phyloP scores from a whole-genome alignment of 2,329 filamentous ascomycete genomes.

The Pseudocercospora vitis region DNA sequence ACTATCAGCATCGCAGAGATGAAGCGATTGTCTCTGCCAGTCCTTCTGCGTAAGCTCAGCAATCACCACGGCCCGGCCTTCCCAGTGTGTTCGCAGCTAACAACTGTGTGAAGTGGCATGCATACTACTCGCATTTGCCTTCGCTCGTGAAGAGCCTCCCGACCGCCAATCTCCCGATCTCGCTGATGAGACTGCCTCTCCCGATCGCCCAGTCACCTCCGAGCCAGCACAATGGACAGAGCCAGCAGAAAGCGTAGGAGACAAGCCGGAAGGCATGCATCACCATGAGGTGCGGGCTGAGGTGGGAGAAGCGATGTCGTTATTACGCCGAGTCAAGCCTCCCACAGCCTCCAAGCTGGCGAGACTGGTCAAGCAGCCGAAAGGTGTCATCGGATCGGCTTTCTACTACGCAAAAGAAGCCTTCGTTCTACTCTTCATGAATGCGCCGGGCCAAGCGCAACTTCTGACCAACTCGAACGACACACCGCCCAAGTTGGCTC shows the following conservation, averaged over 20 bases:
- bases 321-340: conserved; percentile 46
- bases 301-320: conserved; percentile 42
- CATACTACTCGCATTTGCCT: conserved; percentile 19
- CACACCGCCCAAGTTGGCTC: conserved; percentile 47
- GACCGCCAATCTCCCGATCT: no score
- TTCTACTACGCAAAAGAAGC: conserved; percentile 63
- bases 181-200: conserved; percentile 13
- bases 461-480: conserved; percentile 40
- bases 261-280: conserved; percentile 4
- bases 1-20: not conserved
- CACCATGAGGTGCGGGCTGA: conserved; percentile 17
- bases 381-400: conserved; percentile 57
- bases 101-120: conserved; percentile 17
- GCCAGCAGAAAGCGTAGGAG: conserved; percentile 1
- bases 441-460: conserved; percentile 54
- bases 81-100: not conserved
- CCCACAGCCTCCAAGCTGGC: conserved; percentile 43
- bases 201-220: conserved; percentile 10
- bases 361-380: conserved; percentile 50
- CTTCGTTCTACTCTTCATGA: conserved; percentile 66
- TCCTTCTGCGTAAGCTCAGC: conserved; percentile 17
- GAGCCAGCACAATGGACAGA: conserved; percentile 12
- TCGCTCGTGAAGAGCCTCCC: conserved; percentile 24
- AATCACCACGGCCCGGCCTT: not conserved
- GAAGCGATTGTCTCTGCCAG: conserved; percentile 18